phyloP scores from a whole-genome alignment of 129 eudicot species.

The Centrapalus pauciflorus region DNA sequence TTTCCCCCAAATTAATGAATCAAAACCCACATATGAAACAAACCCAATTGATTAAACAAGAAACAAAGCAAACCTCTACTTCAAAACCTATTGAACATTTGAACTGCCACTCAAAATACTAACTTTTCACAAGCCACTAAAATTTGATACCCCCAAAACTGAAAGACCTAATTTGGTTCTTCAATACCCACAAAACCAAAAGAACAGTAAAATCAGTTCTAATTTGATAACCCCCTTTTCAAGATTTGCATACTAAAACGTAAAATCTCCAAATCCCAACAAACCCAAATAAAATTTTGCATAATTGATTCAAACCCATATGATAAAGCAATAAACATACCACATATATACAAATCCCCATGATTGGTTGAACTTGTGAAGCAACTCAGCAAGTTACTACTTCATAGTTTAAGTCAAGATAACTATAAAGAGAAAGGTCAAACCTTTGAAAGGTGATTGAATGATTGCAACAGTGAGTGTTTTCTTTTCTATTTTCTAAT shows the following conservation, averaged over 20 bases:
- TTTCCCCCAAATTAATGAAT: slow-evolving; percentile 17
- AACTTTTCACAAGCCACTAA: neutral
- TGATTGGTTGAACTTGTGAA: slow-evolving; percentile 9
- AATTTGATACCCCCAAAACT: neutral
- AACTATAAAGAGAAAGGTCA: slow-evolving; percentile 20
- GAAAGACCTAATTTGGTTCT: neutral
- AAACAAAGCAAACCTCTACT: slow-evolving; percentile 11
- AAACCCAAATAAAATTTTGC: neutral
- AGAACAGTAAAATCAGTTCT: neutral
- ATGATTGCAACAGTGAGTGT: slow-evolving; percentile 14
- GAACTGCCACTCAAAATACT: neutral
- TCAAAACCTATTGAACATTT: slow-evolving; percentile 1
- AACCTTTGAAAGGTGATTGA: slow-evolving; percentile 23
- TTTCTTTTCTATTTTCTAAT: too few species aligned
- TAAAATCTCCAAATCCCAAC: slow-evolving; percentile 5
- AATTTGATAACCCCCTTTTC: slow-evolving; percentile 6
- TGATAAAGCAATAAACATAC: slow-evolving; percentile 11
- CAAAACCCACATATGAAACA: slow-evolving; percentile 12
- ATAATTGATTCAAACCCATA: slow-evolving; percentile 13
- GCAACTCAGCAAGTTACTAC: slow-evolving; percentile 1
- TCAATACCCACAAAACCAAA: slow-evolving; percentile 21
- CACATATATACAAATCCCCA: neutral
- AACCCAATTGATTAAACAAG: slow-evolving; percentile 33
- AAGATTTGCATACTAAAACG: slow-evolving; percentile 16
- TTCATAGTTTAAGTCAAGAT: slow-evolving; percentile 9